These are phyloP conservation scores for Geranium incanum DNA, from an alignment of 441 rosid species.

Conservation along the genomic window DNA sequence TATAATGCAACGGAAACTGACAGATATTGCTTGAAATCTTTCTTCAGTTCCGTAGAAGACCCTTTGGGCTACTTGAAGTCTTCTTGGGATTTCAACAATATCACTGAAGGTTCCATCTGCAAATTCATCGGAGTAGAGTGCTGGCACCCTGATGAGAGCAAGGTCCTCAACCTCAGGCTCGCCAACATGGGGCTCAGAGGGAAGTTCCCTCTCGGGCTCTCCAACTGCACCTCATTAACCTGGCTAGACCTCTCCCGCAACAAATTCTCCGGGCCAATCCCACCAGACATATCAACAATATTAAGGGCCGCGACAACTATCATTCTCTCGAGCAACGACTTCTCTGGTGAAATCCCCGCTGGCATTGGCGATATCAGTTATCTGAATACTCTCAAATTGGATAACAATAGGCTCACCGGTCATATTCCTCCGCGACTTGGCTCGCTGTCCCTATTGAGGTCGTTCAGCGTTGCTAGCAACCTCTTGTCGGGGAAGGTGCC, in stretches of 20 bases:
- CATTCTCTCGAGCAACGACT: slow-evolving; percentile 29
- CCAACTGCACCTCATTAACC: slow-evolving; percentile 23
- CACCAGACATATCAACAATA: slow-evolving; percentile 15
- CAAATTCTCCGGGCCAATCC: slow-evolving; percentile 30
- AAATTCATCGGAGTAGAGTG: slow-evolving; percentile 26
- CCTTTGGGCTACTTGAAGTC: slow-evolving; percentile 14
- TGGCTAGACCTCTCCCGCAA: slow-evolving; percentile 28
- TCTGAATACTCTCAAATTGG: slow-evolving; percentile 27
- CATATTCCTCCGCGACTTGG: slow-evolving; percentile 25
- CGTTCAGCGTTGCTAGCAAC: slow-evolving; percentile 34
- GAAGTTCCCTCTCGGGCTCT: slow-evolving; percentile 32
- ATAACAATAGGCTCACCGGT: slow-evolving; percentile 31
- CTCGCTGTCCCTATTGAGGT: slow-evolving; percentile 13
- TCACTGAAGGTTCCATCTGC: slow-evolving; percentile 24
- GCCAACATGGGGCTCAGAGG: slow-evolving; percentile 29
- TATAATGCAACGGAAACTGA: slow-evolving; percentile 1
- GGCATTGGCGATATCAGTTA: slow-evolving; percentile 4
- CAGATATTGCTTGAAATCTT: slow-evolving; percentile 17
- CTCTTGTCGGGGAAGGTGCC: slow-evolving; percentile 34
- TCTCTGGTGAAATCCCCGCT: slow-evolving; percentile 32
- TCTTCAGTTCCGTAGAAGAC: slow-evolving; percentile 18
- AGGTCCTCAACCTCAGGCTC: slow-evolving; percentile 25
- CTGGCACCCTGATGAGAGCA: slow-evolving; percentile 22
- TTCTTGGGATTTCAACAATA: slow-evolving; percentile 26
- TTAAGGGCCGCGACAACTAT: slow-evolving; percentile 15